Percentiles rank a stretch among this genome's conserved stretches.
These are phyloP conservation scores for Cladosporium oxysporum DNA, from an alignment of 2,329 filamentous ascomycete genomes.

Conservation along the genomic window DNA sequence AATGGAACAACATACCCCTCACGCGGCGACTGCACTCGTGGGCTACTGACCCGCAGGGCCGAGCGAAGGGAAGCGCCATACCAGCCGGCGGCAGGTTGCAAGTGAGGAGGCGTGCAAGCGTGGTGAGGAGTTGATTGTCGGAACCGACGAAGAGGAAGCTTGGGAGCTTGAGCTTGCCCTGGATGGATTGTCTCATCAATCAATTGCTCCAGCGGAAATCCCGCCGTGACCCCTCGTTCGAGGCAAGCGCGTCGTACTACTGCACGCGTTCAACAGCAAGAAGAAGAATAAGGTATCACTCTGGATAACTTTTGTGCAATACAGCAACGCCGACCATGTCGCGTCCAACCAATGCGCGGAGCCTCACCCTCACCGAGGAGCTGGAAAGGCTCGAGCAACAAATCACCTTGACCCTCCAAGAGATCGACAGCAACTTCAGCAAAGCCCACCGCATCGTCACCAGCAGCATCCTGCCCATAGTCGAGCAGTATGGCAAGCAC, in stretches of 20 bases:
- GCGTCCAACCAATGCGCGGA: constrained; percentile 52
- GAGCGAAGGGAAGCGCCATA: not conserved
- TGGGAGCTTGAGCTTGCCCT: not conserved
- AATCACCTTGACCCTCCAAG: constrained; percentile 94
- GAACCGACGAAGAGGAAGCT: not conserved
- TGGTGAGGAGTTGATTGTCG: not conserved
- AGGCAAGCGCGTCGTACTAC: not conserved
- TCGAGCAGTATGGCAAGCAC: constrained; percentile 93
- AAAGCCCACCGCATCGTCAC: constrained; percentile 96
- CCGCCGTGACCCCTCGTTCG: not conserved
- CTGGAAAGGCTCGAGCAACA: constrained; percentile 94
- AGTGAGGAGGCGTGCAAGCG: constrained; percentile 1
- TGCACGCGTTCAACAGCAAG: not conserved
- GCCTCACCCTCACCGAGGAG: constrained; percentile 86
- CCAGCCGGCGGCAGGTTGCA: not conserved
- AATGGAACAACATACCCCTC: not conserved
- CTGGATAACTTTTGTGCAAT: not conserved
- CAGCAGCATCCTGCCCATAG: constrained; percentile 84
- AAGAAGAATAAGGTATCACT: not conserved
- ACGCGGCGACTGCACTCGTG: not conserved
- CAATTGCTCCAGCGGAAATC: not conserved
- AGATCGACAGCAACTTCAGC: constrained; percentile 98
- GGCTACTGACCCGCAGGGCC: constrained; percentile 1
- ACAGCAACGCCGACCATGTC: constrained; percentile 46
- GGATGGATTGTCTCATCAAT: not conserved